Percentiles rank a stretch among this genome's conserved stretches.
Evolutionary conservation across 208 protist genomes (phyloP).

Genomic region (Trypanosomatidae sp.): DNA sequence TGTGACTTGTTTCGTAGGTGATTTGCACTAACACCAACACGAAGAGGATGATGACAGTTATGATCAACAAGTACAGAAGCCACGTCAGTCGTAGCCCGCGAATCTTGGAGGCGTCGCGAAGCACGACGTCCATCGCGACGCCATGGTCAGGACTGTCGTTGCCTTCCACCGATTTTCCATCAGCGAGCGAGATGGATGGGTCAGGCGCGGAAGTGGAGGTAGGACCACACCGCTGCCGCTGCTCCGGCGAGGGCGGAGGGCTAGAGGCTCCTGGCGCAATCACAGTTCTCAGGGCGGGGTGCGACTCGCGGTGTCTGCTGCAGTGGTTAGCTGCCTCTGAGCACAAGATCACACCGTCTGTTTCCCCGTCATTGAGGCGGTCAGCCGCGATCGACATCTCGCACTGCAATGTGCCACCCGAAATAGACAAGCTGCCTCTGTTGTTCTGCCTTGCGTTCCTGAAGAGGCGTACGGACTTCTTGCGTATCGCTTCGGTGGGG

Average conservation of each 20-base stretch:
- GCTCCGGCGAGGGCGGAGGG: background rate
- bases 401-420: background rate
- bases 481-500: constrained; percentile 3
- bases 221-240: background rate
- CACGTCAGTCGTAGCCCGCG: constrained; percentile 67
- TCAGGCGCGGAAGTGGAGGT: background rate
- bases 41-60: constrained; percentile 60
- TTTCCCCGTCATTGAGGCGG: constrained; percentile 3
- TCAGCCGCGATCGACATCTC: constrained; percentile 5
- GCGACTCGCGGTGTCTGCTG: constrained; percentile 2
- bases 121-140: constrained; percentile 46
- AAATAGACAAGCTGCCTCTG: constrained; percentile 5
- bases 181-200: background rate
- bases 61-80: constrained; percentile 61
- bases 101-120: constrained; percentile 49
- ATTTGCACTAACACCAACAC: constrained; percentile 52
- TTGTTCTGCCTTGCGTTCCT: constrained; percentile 1
- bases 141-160: constrained; percentile 8
- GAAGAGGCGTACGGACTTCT: constrained; percentile 7
- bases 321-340: background rate
- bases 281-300: background rate
- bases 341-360: background rate
- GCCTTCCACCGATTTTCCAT: constrained; percentile 1
- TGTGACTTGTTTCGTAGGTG: constrained; percentile 48
- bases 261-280: background rate